Percentiles rank a stretch among this genome's conserved stretches.
Evolutionary conservation across 257 asterid species (phyloP).

Genomic region (Solanum raphanifolium): DNA sequence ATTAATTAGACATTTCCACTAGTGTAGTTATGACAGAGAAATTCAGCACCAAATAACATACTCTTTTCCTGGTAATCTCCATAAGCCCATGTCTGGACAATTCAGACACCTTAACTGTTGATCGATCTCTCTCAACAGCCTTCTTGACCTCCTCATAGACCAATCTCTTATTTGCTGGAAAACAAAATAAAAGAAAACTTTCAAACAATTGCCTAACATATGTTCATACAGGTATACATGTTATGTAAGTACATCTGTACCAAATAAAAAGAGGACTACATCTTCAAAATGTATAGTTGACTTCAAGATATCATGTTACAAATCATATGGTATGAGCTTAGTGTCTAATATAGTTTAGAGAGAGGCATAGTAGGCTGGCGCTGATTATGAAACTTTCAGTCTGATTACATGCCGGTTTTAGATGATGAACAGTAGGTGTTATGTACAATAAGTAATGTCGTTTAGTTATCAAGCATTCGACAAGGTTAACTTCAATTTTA

Average conservation of each 20-base stretch:
- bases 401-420: not conserved
- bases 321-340: not conserved
- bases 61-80: constrained; percentile 97
- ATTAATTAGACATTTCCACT: not conserved
- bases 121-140: constrained; percentile 87
- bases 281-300: not conserved
- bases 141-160: constrained; percentile 82
- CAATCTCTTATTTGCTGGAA: constrained; percentile 77
- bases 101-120: constrained; percentile 84
- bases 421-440: not conserved
- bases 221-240: not conserved
- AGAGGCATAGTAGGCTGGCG: not conserved
- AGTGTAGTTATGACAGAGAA: not conserved
- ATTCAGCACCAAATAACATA: constrained; percentile 14
- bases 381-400: not conserved
- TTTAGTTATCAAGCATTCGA: not conserved
- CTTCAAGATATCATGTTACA: not conserved
- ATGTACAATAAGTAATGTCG: not conserved
- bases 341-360: not conserved
- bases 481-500: not conserved
- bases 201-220: not conserved
- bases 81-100: constrained; percentile 88
- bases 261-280: not conserved
- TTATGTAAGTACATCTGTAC: not conserved
- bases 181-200: constrained; percentile 4